phyloP scores from a whole-genome alignment of 2,329 filamentous ascomycete species.

The Pseudogymnoascus sp. region DNA sequence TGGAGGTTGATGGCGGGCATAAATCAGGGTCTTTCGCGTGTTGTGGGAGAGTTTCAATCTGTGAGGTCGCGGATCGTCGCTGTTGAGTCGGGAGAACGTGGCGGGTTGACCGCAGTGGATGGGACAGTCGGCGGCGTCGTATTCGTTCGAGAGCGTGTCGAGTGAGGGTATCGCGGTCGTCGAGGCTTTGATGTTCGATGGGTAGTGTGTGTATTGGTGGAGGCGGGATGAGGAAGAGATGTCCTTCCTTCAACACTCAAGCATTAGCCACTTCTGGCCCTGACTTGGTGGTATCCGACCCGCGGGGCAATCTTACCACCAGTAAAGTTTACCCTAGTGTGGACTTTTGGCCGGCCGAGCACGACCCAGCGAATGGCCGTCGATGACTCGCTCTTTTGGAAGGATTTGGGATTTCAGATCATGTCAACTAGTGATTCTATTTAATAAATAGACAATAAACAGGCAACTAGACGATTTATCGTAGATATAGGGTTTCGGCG shows the following conservation, averaged over 20 bases:
- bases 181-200: neutral
- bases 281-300: neutral
- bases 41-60: neutral
- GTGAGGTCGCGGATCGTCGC: neutral
- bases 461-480: neutral
- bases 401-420: neutral
- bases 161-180: constrained; percentile 1
- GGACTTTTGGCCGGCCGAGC: neutral
- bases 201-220: neutral
- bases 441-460: neutral
- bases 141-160: neutral
- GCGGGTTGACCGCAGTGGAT: neutral
- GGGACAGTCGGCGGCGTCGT: neutral
- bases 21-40: neutral
- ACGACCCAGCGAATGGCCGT: neutral
- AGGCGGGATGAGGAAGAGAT: neutral
- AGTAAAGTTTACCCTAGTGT: constrained; percentile 1
- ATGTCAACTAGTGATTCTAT: neutral
- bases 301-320: neutral
- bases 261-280: constrained; percentile 1
- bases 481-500: neutral
- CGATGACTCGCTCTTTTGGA: neutral
- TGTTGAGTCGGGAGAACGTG: neutral
- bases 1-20: constrained; percentile 1
- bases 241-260: neutral